Conservation (phyloP, 108 stramenopile genomes). For the Nitzschia inconspicua region DNA sequence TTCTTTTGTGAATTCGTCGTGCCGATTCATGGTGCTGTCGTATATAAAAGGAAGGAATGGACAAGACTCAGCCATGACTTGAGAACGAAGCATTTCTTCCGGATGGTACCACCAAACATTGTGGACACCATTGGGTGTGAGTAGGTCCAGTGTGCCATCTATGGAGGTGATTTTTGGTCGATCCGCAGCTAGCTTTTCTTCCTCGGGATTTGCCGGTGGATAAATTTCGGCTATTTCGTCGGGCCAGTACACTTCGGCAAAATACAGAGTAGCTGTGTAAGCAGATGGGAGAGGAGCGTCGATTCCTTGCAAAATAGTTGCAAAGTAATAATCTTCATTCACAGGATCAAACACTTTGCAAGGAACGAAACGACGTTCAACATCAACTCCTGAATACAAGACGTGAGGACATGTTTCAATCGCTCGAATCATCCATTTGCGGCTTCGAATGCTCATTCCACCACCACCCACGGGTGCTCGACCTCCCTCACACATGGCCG, state of each 20-base stretch:
- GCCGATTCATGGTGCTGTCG: too few relatives aligned
- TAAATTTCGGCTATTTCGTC: neutral
- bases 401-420: constrained; percentile 17
- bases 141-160: neutral
- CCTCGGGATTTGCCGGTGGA: neutral
- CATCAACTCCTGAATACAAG: neutral
- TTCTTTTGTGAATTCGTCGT: too few relatives aligned
- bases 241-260: constrained; percentile 3
- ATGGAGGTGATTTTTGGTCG: neutral
- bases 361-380: neutral
- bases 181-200: neutral
- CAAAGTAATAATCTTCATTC: constrained; percentile 18
- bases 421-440: constrained; percentile 13
- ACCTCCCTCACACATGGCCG: constrained; percentile 6
- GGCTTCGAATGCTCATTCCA: constrained; percentile 7
- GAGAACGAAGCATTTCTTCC: neutral
- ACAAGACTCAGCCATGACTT: constrained; percentile 7
- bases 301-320: constrained; percentile 5
- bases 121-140: neutral
- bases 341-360: constrained; percentile 6
- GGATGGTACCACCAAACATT: constrained; percentile 12
- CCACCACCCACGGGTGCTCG: constrained; percentile 1
- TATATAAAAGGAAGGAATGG: neutral
- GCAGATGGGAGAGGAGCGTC: constrained; percentile 10
- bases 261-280: constrained; percentile 12